Percentiles rank a stretch among this genome's conserved stretches.
phyloP scores from a whole-genome alignment of 116 monocot species.

The Dioscorea cayenensis region DNA sequence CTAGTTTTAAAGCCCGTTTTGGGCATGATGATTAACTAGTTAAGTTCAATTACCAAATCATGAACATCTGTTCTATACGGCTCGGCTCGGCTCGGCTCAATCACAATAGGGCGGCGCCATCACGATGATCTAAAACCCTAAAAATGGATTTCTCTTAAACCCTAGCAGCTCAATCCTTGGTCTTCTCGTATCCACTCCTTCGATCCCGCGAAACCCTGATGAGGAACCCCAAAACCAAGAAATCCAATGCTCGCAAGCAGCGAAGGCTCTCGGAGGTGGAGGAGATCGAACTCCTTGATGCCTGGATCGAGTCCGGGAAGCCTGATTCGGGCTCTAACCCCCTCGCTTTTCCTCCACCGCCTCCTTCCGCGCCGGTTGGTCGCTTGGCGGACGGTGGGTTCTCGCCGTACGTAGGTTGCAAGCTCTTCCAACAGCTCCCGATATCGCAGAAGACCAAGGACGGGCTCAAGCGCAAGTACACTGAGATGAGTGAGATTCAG shows the following conservation, averaged over 20 bases:
- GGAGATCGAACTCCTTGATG: constrained; percentile 64
- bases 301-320: constrained; percentile 68
- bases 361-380: constrained; percentile 31
- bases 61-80: too few relatives aligned
- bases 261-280: constrained; percentile 42
- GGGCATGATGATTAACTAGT: too few relatives aligned
- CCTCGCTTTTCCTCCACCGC: constrained; percentile 37
- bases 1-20: too few relatives aligned
- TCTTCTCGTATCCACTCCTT: not conserved
- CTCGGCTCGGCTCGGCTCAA: too few relatives aligned
- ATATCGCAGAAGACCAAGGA: constrained; percentile 74
- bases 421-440: constrained; percentile 72
- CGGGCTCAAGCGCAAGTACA: constrained; percentile 54
- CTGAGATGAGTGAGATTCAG: constrained; percentile 90
- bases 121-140: not conserved
- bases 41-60: too few relatives aligned
- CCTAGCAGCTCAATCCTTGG: not conserved
- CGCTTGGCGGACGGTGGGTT: constrained; percentile 18
- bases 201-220: constrained; percentile 14
- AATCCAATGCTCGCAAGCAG: constrained; percentile 21
- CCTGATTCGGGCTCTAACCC: constrained; percentile 56
- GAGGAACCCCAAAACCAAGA: constrained; percentile 27
- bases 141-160: not conserved
- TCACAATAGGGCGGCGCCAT: not conserved
- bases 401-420: constrained; percentile 53